A percentile compares a stretch with the other conserved stretches of the same genome.
Conservation (phyloP, 148 eudicot species). For the Camellia lanceoleosa region DNA sequence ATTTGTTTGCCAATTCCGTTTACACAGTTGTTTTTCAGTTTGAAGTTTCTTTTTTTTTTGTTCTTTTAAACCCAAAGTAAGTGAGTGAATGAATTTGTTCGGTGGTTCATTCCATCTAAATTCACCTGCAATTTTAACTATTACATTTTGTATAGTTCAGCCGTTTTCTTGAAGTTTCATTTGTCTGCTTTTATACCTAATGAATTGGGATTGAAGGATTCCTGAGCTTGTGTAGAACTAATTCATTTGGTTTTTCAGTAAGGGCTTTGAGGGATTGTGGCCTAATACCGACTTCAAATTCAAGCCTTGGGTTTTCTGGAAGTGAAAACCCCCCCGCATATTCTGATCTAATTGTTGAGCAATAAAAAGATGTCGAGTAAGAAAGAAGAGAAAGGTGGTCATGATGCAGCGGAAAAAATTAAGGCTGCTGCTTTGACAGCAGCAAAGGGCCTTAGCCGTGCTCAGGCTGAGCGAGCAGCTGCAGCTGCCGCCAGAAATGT, state of each 20-base stretch:
- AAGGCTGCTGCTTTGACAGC: conserved; percentile 87
- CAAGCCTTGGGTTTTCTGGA: background rate
- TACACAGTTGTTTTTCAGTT: background rate
- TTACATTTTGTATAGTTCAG: background rate
- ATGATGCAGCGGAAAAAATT: conserved; percentile 78
- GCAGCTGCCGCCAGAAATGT: conserved; percentile 93
- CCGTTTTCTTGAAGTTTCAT: background rate
- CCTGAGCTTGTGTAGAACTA: background rate
- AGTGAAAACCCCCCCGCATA: background rate
- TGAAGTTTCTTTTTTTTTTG: background rate
- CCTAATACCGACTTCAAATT: background rate
- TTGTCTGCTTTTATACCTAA: background rate
- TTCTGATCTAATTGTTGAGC: background rate
- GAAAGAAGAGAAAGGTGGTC: conserved; percentile 70
- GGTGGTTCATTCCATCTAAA: background rate
- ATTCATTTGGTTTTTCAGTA: background rate
- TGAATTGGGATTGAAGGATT: background rate
- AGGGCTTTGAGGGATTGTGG: background rate
- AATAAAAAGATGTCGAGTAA: conserved; percentile 33
- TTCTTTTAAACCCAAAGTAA: background rate
- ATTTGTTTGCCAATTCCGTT: background rate
- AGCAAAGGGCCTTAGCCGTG: conserved; percentile 91
- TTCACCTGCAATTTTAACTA: background rate
- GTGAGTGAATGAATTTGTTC: background rate
- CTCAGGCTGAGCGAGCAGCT: conserved; percentile 96